Percentiles rank a stretch among this genome's conserved stretches.
phyloP scores from a whole-genome alignment of 352 stramenopile species.

The Labyrinthula sp. region DNA sequence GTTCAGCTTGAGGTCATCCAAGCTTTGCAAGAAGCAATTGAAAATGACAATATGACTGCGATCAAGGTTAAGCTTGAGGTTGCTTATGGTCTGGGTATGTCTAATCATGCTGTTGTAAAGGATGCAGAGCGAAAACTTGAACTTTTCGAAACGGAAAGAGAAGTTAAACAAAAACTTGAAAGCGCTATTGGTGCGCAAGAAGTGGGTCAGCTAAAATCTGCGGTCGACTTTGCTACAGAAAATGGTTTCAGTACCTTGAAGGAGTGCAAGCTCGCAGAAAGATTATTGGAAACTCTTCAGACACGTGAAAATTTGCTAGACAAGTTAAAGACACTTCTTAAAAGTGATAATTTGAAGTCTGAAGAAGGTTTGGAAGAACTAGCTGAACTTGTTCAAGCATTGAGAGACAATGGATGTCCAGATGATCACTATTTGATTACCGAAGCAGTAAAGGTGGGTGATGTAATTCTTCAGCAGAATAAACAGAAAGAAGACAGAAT shows the following conservation, averaged over 20 bases:
- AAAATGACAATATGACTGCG: conserved; percentile 2
- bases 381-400: conserved; percentile 23
- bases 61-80: conserved; percentile 6
- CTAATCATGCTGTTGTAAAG: conserved; percentile 5
- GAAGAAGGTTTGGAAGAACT: no score
- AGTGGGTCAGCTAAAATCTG: not conserved
- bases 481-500: conserved; percentile 10
- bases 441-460: not conserved
- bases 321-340: no score
- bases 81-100: conserved; percentile 5
- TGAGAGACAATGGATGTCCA: no score
- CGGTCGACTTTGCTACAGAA: no score
- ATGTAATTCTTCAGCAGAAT: conserved; percentile 9
- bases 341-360: no score
- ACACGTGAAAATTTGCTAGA: no score
- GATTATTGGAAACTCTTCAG: no score
- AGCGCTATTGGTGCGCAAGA: conserved; percentile 8
- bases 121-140: conserved; percentile 10
- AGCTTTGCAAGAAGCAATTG: conserved; percentile 22
- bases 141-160: conserved; percentile 30
- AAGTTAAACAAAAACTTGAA: not conserved
- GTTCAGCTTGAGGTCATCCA: no score
- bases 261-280: no score
- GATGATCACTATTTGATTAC: conserved; percentile 3
- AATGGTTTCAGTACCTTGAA: no score